These are phyloP conservation scores for Pseudoneurospora amorphoporcata DNA, from an alignment of 495 filamentous ascomycete species.

Conservation along the genomic window DNA sequence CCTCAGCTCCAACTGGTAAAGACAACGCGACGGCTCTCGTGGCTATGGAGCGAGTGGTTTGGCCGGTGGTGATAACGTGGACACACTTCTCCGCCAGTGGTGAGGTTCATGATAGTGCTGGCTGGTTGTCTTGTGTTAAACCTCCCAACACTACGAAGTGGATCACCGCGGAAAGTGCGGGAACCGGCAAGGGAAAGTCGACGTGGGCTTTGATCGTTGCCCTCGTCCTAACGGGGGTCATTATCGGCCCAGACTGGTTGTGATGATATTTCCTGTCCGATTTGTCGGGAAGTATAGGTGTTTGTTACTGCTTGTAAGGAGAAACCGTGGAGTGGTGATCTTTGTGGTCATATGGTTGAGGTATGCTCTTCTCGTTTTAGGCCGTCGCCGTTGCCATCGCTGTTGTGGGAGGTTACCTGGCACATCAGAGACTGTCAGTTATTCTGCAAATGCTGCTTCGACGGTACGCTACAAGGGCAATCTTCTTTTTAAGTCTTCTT, in stretches of 20 bases:
- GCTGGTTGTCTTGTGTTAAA: constrained; percentile 11
- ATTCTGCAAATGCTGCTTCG: background rate
- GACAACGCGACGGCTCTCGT: constrained; percentile 3
- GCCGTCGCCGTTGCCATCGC: background rate
- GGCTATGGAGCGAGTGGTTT: constrained; percentile 4
- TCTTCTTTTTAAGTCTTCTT: background rate
- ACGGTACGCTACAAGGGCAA: background rate
- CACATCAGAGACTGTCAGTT: background rate
- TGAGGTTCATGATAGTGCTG: constrained; percentile 6
- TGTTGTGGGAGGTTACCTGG: background rate
- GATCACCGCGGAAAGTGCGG: background rate
- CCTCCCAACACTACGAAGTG: background rate
- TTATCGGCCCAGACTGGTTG: background rate
- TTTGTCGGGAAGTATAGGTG: background rate
- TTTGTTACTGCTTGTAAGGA: background rate
- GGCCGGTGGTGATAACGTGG: constrained; percentile 18
- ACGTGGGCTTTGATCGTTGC: background rate
- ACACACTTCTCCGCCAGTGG: constrained; percentile 9
- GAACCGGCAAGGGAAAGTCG: background rate
- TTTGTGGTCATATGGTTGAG: background rate
- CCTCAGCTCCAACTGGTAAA: background rate
- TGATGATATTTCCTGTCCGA: background rate
- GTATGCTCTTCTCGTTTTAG: background rate
- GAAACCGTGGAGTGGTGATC: background rate
- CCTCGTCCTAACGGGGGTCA: background rate